Percentiles rank a stretch among this genome's conserved stretches.
Evolutionary conservation across 805 yeast species (phyloP).

Genomic region (Lachancea fermentati): DNA sequence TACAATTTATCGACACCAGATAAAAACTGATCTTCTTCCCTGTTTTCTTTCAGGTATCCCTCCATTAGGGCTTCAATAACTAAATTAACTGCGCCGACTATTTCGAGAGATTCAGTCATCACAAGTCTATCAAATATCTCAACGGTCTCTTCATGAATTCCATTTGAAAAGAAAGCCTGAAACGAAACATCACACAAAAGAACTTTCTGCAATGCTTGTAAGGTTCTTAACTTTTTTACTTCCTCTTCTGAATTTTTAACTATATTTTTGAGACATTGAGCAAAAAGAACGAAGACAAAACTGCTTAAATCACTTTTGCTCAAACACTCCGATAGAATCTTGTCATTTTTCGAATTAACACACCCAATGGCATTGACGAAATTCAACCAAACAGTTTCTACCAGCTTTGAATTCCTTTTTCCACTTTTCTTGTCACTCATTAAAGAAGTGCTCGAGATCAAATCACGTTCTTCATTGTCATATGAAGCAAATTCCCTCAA

Average conservation of each 20-base stretch:
- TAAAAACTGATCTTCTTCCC: constrained; percentile 38
- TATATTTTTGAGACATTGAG: constrained; percentile 76
- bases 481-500: constrained; percentile 51
- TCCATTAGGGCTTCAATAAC: constrained; percentile 53
- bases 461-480: not conserved
- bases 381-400: constrained; percentile 59
- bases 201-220: constrained; percentile 49
- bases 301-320: constrained; percentile 49
- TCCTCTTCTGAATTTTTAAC: constrained; percentile 36
- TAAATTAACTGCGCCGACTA: constrained; percentile 45
- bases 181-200: constrained; percentile 53
- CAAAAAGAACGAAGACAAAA: constrained; percentile 73
- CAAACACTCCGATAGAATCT: constrained; percentile 42
- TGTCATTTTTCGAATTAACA: constrained; percentile 47
- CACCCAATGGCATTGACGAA: constrained; percentile 70
- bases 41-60: constrained; percentile 30
- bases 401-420: not conserved
- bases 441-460: too few relatives aligned
- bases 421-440: not conserved
- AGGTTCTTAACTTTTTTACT: constrained; percentile 32
- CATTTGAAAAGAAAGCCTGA: constrained; percentile 55
- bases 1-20: constrained; percentile 71
- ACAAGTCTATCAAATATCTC: constrained; percentile 71
- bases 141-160: constrained; percentile 66
- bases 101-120: constrained; percentile 47